phyloP scores from a whole-genome alignment of 306 rosid species.

The Lathyrus oleraceus region DNA sequence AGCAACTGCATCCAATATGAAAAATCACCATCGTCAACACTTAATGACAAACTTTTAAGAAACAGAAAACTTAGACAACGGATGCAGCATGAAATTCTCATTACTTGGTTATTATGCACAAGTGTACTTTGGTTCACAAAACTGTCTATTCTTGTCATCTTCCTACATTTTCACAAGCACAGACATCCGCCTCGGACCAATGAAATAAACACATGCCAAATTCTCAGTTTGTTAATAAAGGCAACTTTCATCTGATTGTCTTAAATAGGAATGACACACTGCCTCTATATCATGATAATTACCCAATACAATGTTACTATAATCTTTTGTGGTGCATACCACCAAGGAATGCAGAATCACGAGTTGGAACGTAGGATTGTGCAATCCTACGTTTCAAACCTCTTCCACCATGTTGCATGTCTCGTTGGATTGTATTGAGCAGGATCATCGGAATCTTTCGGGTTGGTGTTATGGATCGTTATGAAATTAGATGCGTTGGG shows the following conservation, averaged over 20 bases:
- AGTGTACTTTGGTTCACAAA: neutral
- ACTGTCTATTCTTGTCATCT: conserved; percentile 2
- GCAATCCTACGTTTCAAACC: too few relatives aligned
- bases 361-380: too few relatives aligned
- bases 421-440: too few relatives aligned
- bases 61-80: neutral
- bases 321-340: conserved; percentile 7
- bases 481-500: too few relatives aligned
- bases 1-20: conserved; percentile 8
- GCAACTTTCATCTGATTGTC: neutral
- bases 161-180: conserved; percentile 6
- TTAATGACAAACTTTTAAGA: neutral
- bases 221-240: neutral
- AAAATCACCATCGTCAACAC: neutral
- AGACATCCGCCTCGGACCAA: conserved; percentile 5
- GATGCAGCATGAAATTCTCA: neutral
- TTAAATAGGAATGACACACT: conserved; percentile 5
- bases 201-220: neutral
- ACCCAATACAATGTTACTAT: neutral
- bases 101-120: neutral
- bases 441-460: too few relatives aligned
- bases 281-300: neutral
- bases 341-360: too few relatives aligned
- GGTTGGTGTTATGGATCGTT: too few relatives aligned
- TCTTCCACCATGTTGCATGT: too few relatives aligned